phyloP scores from a whole-genome alignment of 2,329 filamentous ascomycete species.

The Pseudogymnoascus sp. region DNA sequence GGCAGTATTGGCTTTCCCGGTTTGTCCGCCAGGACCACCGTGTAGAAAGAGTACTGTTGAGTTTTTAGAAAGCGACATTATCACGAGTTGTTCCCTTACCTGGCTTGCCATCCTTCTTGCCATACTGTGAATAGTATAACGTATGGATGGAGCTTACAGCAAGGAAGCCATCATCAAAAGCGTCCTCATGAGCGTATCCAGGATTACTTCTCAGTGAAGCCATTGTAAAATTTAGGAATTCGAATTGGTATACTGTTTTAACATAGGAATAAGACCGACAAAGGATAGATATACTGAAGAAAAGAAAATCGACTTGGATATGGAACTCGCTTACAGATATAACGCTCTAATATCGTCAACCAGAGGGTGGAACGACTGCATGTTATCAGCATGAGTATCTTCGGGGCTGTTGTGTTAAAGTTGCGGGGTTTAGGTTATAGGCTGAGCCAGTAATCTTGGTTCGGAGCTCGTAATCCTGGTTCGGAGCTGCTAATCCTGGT shows the following conservation, averaged over 20 bases:
- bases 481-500: neutral
- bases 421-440: neutral
- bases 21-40: slow-evolving; percentile 34
- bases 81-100: slow-evolving; percentile 20
- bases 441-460: neutral
- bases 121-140: slow-evolving; percentile 34
- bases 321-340: neutral
- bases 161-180: slow-evolving; percentile 29
- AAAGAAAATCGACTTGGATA: neutral
- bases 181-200: slow-evolving; percentile 28
- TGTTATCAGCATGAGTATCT: neutral
- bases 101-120: slow-evolving; percentile 31
- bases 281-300: neutral
- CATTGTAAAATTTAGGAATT: neutral
- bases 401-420: neutral
- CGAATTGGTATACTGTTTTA: neutral
- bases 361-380: neutral
- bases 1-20: slow-evolving; percentile 28
- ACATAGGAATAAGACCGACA: neutral
- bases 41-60: slow-evolving; percentile 33
- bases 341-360: neutral
- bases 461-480: neutral
- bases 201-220: neutral
- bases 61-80: neutral
- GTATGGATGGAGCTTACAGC: slow-evolving; percentile 29